These are phyloP conservation scores for Erythrophleum fordii DNA, from an alignment of 306 rosid species.

Conservation along the genomic window DNA sequence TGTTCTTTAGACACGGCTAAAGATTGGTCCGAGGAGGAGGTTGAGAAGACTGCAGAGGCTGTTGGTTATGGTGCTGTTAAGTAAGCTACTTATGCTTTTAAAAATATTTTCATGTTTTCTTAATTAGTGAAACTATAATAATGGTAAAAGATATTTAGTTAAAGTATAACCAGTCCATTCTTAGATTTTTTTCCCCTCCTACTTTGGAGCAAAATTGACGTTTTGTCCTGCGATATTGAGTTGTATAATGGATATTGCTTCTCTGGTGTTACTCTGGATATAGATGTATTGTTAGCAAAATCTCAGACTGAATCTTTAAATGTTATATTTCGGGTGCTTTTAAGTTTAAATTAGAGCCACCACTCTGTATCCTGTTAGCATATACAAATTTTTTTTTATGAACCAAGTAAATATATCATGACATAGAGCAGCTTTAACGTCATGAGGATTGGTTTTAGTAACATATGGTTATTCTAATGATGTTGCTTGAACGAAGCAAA, in stretches of 20 bases:
- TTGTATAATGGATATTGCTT: conserved; percentile 9
- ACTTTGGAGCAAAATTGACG: conserved; percentile 5
- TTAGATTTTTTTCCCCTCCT: not conserved
- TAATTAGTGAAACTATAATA: not conserved
- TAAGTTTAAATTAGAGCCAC: not conserved
- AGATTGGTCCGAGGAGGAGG: conserved; percentile 80
- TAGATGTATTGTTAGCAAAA: conserved; percentile 1
- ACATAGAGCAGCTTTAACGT: not conserved
- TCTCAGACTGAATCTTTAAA: not conserved
- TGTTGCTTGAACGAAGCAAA: conserved; percentile 16
- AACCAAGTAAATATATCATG: conserved; percentile 17
- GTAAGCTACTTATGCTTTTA: conserved; percentile 59
- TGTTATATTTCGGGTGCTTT: conserved; percentile 12
- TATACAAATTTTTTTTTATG: not conserved
- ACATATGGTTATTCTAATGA: not conserved
- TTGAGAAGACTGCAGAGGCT: conserved; percentile 76
- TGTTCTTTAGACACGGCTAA: conserved; percentile 58
- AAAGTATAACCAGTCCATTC: not conserved
- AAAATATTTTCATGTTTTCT: not conserved
- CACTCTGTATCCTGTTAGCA: conserved; percentile 23
- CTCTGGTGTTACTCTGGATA: conserved; percentile 14
- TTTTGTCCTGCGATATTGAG: conserved; percentile 10
- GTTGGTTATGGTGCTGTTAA: conserved; percentile 95
- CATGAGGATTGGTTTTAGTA: conserved; percentile 21
- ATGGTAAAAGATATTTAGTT: not conserved